Conservation (phyloP, 805 yeast species). For the Starmerella khaoyaiensis region DNA sequence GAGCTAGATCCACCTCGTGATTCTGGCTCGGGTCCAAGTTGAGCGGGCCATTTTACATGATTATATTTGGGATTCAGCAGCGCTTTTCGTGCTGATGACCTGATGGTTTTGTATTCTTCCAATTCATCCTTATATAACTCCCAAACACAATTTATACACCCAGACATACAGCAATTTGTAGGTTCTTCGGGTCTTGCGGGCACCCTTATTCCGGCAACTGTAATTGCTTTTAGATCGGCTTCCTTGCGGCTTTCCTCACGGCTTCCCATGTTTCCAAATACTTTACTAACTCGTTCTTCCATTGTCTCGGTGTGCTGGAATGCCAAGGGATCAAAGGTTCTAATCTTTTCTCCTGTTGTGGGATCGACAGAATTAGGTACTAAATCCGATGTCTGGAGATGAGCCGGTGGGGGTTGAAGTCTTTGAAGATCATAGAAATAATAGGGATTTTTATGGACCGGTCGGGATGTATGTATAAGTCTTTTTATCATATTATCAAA, state of each 20-base stretch:
- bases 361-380: constrained; percentile 1
- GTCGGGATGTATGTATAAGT: constrained; percentile 8
- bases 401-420: constrained; percentile 6
- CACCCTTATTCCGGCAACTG: constrained; percentile 55
- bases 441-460: constrained; percentile 16
- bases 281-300: constrained; percentile 21
- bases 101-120: constrained; percentile 64
- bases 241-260: constrained; percentile 25
- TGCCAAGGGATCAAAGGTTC: constrained; percentile 19
- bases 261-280: constrained; percentile 28
- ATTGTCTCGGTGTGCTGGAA: constrained; percentile 15
- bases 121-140: constrained; percentile 80
- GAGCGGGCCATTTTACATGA: constrained; percentile 48
- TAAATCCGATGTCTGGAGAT: not conserved
- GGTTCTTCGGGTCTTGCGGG: constrained; percentile 84
- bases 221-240: constrained; percentile 26
- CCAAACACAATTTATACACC: constrained; percentile 96
- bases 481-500: too few relatives aligned
- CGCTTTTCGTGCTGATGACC: constrained; percentile 35
- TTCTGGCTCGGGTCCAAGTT: constrained; percentile 40
- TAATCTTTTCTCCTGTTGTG: constrained; percentile 2
- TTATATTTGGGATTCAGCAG: constrained; percentile 22
- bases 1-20: constrained; percentile 21
- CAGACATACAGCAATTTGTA: constrained; percentile 94
- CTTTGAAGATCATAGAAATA: constrained; percentile 16